Conservation (phyloP, 768 basidiomycete species). For the Lactarius evosmus region DNA sequence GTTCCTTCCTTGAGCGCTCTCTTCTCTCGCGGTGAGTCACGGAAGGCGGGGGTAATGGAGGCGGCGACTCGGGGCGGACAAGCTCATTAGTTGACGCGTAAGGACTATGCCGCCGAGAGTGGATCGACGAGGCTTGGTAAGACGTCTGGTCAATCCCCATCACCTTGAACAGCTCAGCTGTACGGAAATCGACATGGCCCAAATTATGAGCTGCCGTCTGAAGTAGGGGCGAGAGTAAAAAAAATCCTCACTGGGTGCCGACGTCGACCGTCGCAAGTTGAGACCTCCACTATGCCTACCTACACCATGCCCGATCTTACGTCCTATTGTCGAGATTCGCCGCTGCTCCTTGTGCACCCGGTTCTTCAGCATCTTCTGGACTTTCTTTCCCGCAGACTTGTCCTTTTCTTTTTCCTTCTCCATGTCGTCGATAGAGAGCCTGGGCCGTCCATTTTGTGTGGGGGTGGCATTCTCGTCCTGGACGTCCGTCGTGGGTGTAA, state of each 20-base stretch:
- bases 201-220: slow-evolving; percentile 1
- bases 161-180: slow-evolving; percentile 20
- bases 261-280: slow-evolving; percentile 54
- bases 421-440: slow-evolving; percentile 25
- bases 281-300: slow-evolving; percentile 44
- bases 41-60: slow-evolving; percentile 42
- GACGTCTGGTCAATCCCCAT: slow-evolving; percentile 39
- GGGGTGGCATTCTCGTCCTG: slow-evolving; percentile 8
- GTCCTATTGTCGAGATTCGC: slow-evolving; percentile 71
- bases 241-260: slow-evolving; percentile 58
- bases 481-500: neutral
- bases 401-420: slow-evolving; percentile 40
- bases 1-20: slow-evolving; percentile 48
- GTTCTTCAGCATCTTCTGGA: slow-evolving; percentile 72
- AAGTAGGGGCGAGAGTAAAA: neutral
- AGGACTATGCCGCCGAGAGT: slow-evolving; percentile 59
- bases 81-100: slow-evolving; percentile 36
- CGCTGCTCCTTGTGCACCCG: slow-evolving; percentile 71
- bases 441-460: slow-evolving; percentile 5
- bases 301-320: slow-evolving; percentile 71
- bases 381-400: slow-evolving; percentile 62
- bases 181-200: neutral
- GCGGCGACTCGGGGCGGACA: slow-evolving; percentile 33
- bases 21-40: slow-evolving; percentile 32
- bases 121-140: slow-evolving; percentile 80